Evolutionary conservation across 169 alveolate species (phyloP), one percentile per base, ranked within the genome.

Genomic region (Miamiensis avidus): DNA sequence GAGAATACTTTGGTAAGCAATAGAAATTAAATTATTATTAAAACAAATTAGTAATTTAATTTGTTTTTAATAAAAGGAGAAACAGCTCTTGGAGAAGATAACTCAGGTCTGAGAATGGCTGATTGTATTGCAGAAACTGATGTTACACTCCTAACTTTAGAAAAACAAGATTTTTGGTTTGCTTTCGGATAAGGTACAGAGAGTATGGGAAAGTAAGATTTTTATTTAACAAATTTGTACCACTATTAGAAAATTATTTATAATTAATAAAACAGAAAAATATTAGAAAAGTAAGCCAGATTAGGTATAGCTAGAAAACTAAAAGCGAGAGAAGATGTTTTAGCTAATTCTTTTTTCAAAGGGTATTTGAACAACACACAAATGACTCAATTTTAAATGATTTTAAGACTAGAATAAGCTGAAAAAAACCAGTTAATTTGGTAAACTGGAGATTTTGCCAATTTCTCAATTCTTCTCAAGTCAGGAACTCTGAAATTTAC

Each of bases 111-210:
- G 69, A 49, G 69, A 49, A 49, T 49, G 69, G 69, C 69, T 49
- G 69, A 49, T 20, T 49, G 69, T 49, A 49, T 49, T 11, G 84
- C 84, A 29, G 30, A 34, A 29, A 79, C 76, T 1, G 84, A 79
- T 49, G 28, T 79, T 1, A 69, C 34, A 49, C 31, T 79, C 27
- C 65, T 79, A n/a, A 79, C 84, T 64, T 30, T 79, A 49, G 84
- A 79, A 79, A 79, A 79, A 32, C 30, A 79, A 31, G 84, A 79
- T 65, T 79, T 79, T 64, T 79, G 84, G 84, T 79, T 79, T 31
- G 76, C 75, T 49, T 79, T 79, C 64, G 84, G 84, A 29, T 34
- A 79, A 49, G 84, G 84, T 16, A 49, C 29, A 49, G 84, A 79
- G 64, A 49, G 76, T 79, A 79, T 49, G 69, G 76, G 34, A 76